A percentile compares a stretch with the other conserved stretches of the same genome.
phyloP scores from a whole-genome alignment of 768 basidiomycete species.

The Pleurotus eryngii region DNA sequence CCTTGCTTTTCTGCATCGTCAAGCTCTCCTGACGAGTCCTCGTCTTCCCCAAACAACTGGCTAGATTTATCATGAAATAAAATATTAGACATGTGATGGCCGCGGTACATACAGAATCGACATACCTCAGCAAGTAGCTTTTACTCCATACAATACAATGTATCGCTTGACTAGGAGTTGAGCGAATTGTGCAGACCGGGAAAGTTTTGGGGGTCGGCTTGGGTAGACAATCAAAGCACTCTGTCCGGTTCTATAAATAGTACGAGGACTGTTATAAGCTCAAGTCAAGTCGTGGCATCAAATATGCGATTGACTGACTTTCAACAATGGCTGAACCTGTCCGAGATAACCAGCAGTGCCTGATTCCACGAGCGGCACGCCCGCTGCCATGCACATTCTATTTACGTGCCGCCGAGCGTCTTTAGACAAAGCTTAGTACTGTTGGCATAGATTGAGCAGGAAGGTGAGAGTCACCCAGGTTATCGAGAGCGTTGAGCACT shows the following conservation, averaged over 20 bases:
- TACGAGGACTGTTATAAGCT: too few relatives aligned
- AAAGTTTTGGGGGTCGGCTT: constrained; percentile 93
- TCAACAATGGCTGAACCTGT: constrained; percentile 91
- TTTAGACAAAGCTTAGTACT: constrained; percentile 22
- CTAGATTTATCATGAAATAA: constrained; percentile 32
- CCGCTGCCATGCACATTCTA: constrained; percentile 94
- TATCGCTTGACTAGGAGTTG: constrained; percentile 94
- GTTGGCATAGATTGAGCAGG: background rate
- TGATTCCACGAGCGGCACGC: constrained; percentile 89
- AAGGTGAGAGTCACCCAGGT: constrained; percentile 62
- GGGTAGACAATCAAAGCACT: constrained; percentile 95
- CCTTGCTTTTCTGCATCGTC: constrained; percentile 91
- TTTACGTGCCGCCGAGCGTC: constrained; percentile 96
- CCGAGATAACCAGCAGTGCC: constrained; percentile 97
- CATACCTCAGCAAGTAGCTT: constrained; percentile 86
- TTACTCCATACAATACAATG: constrained; percentile 99
- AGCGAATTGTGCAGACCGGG: constrained; percentile 96
- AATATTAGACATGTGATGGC: too few relatives aligned
- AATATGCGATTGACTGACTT: constrained; percentile 40
- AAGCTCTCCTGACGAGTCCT: constrained; percentile 76
- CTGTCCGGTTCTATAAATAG: constrained; percentile 65
- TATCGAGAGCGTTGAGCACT: constrained; percentile 94
- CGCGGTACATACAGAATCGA: background rate
- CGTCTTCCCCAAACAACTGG: constrained; percentile 93
- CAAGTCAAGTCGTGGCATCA: too few relatives aligned